Percentiles rank a stretch among this genome's conserved stretches.
These are phyloP conservation scores for Ophiorrhiza pumila DNA, from an alignment of 257 asterid genomes.

Conservation along the genomic window DNA sequence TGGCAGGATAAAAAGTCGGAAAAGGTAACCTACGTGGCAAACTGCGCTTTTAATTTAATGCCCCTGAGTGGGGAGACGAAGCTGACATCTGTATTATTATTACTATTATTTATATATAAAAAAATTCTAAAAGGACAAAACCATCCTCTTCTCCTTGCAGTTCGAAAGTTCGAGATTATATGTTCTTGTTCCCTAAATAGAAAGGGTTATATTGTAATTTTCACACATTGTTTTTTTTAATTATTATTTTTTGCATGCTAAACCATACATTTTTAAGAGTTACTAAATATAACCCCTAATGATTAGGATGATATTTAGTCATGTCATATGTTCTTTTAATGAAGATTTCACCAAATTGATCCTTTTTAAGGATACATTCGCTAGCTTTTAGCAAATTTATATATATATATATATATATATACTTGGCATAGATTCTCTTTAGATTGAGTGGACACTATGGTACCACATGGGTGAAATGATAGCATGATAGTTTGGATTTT, in stretches of 20 bases:
- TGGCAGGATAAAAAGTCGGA: constrained; percentile 18
- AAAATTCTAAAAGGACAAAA: constrained; percentile 3
- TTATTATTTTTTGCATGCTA: constrained; percentile 17
- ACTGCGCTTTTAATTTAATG: constrained; percentile 6
- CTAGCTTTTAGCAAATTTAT: neutral
- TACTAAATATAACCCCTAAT: no score
- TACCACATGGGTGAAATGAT: neutral
- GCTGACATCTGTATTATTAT: neutral
- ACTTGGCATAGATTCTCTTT: neutral
- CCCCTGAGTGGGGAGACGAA: neutral
- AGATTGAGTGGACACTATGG: neutral
- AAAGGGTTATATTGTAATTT: neutral
- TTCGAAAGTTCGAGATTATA: neutral
- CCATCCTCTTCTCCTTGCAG: constrained; percentile 7
- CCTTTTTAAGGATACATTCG: neutral
- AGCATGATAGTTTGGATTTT: neutral
- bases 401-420: no score
- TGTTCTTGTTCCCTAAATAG: neutral
- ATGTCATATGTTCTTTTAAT: neutral
- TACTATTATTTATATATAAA: no score
- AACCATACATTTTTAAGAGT: neutral
- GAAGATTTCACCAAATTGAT: neutral
- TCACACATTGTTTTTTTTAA: neutral
- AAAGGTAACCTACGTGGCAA: constrained; percentile 17
- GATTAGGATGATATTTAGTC: constrained; percentile 6